Conservation (phyloP, 331 rosid genomes). For the Saraca asoca region DNA sequence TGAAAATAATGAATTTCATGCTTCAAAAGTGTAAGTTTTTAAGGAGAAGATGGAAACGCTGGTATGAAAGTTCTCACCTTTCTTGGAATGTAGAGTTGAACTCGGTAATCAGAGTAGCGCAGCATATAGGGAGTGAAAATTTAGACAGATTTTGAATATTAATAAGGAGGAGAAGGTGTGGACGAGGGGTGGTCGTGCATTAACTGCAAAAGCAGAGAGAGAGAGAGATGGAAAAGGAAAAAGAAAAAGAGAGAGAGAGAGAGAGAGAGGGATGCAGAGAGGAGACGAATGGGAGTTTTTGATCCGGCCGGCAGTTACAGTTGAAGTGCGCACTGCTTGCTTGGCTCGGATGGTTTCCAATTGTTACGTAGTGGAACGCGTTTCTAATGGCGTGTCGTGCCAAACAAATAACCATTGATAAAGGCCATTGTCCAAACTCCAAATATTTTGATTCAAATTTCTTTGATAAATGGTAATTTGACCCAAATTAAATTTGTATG, state of each 20-base stretch:
- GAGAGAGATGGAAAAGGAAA: not conserved
- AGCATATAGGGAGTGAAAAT: not conserved
- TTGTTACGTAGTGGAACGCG: no score
- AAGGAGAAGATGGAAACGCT: slow-evolving; percentile 21
- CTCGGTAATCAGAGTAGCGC: slow-evolving; percentile 18
- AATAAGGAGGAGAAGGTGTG: slow-evolving; percentile 18
- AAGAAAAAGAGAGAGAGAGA: not conserved
- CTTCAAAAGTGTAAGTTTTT: not conserved
- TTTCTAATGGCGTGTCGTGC: no score
- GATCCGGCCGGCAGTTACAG: not conserved
- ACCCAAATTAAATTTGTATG: no score
- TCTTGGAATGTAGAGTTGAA: slow-evolving; percentile 1
- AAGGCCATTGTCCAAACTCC: no score
- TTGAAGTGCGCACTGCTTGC: not conserved
- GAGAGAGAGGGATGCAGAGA: not conserved
- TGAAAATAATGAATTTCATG: not conserved
- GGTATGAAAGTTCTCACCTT: slow-evolving; percentile 34
- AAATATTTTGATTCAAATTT: no score
- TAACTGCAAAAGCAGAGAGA: slow-evolving; percentile 59
- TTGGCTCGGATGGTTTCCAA: no score
- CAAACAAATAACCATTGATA: no score
- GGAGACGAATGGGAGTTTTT: no score
- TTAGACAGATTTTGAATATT: slow-evolving; percentile 26
- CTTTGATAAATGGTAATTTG: no score
- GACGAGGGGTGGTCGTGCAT: slow-evolving; percentile 48